Percentiles rank a stretch among this genome's conserved stretches.
These are phyloP conservation scores for Zymoseptoria tritici DNA, from an alignment of 2,329 filamentous ascomycete genomes.

Conservation along the genomic window DNA sequence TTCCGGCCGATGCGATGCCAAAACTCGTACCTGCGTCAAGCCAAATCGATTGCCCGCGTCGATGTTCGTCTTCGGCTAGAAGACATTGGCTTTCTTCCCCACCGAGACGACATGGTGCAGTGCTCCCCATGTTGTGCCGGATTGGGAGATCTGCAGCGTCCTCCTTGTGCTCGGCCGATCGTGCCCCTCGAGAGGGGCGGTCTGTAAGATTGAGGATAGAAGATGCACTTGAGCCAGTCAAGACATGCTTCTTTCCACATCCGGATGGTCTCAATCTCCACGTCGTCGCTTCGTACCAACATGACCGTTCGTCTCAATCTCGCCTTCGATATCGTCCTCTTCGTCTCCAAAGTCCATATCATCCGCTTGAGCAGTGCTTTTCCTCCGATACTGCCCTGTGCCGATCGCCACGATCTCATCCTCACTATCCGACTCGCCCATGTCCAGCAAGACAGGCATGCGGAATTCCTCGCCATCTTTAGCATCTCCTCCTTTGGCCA, in stretches of 20 bases:
- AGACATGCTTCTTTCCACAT: not conserved
- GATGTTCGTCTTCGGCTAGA: too few species aligned
- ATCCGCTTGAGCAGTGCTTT: slow-evolving; percentile 52
- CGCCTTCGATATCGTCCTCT: slow-evolving; percentile 16
- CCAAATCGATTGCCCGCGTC: too few species aligned
- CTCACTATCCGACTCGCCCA: slow-evolving; percentile 90
- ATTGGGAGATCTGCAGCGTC: too few species aligned
- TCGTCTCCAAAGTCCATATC: slow-evolving; percentile 35
- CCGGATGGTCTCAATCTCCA: slow-evolving; percentile 14
- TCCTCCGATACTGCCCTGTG: slow-evolving; percentile 75
- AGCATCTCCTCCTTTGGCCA: slow-evolving; percentile 42
- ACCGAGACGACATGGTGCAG: too few species aligned
- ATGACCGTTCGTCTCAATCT: slow-evolving; percentile 16
- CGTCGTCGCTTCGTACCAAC: slow-evolving; percentile 19
- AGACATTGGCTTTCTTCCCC: too few species aligned
- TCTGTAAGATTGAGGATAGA: too few species aligned
- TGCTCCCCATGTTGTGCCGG: too few species aligned
- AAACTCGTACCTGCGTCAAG: too few species aligned
- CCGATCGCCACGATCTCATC: slow-evolving; percentile 69
- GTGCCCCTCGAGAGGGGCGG: too few species aligned
- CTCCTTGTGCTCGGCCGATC: too few species aligned
- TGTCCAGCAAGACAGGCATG: slow-evolving; percentile 88
- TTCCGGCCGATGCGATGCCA: too few species aligned
- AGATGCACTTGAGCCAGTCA: not conserved
- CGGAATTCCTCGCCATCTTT: slow-evolving; percentile 57